Base-by-base conservation (phyloP, 768 basidiomycete genomes). In the Coprinellus aureogranulatus region DNA sequence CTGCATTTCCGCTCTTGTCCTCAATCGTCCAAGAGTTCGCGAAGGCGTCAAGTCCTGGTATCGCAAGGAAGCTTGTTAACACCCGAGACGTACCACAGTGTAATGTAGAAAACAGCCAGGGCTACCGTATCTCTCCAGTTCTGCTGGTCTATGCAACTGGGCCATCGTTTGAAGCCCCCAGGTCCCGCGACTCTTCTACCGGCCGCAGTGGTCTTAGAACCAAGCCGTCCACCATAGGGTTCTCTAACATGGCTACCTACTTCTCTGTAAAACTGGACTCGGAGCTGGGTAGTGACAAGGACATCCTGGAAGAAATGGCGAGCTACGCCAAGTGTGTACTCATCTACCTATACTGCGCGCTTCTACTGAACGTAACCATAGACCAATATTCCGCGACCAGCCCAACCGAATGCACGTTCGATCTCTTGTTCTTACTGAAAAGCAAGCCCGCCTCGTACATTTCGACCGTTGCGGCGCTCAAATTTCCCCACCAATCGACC, bases 401-500 rank as follows among this genome's bases (percentile, higher is more conserved):
- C 49, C 56, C 12, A 51, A 50, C 37, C 41, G 56, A 18, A 4
- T 11, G 9, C 51, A 50, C 41, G 23, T 25, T 41, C 41, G 56
- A 14, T 40, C 27, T 3, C 48, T 57, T 22, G 34, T 51, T 26
- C 23, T 57, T 26, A 51, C 48, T 2, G 42, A 30, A 26, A 41
- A 45, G 8, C 31, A 31, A 5, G 16, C 49, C 26, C 56, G 56
- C 8, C 28, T 57, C 9, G 18, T 51, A 16, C 56, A 57, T 11
- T 57, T 18, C 37, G 56, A 57, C 26, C 31, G 56, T 8, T 20
- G 37, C 37, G 56, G 56, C 11, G 48, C 40, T 3, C 23, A 57
- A 20, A 39, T 49, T 26, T 23, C 56, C 5, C 22, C 12, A 16
- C 37, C 23, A 23, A 8, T 51, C 39, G 31, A 57, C 39, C 3